Percentiles rank a stretch among this genome's conserved stretches.
Evolutionary conservation across 2,329 filamentous ascomycete species (phyloP).

Genomic region (Fusarium cyanostomum): DNA sequence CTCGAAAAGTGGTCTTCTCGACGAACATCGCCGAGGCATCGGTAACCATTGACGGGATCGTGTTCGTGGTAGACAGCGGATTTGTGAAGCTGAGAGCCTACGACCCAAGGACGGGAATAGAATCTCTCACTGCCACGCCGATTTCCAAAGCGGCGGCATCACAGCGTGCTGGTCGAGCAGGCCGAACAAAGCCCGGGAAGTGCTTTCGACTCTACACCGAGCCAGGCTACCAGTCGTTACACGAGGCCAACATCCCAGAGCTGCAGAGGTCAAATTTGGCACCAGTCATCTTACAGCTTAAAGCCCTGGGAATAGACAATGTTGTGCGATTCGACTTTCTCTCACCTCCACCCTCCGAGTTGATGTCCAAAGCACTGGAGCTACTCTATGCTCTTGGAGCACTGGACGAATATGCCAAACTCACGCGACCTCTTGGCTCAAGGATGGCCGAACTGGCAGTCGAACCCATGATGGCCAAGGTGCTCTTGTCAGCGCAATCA

Average conservation of each 20-base stretch:
- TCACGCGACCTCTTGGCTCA: constrained; percentile 86
- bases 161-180: constrained; percentile 89
- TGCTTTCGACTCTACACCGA: constrained; percentile 95
- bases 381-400: constrained; percentile 87
- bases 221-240: constrained; percentile 69
- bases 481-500: constrained; percentile 76
- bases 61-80: constrained; percentile 89
- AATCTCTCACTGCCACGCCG: constrained; percentile 82
- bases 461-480: constrained; percentile 95
- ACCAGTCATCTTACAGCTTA: constrained; percentile 87
- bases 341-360: constrained; percentile 83
- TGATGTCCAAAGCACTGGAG: constrained; percentile 87
- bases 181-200: constrained; percentile 88
- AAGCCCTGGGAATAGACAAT: constrained; percentile 95
- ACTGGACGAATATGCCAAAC: constrained; percentile 87
- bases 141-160: constrained; percentile 93
- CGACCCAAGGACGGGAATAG: constrained; percentile 85
- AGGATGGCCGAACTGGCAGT: constrained; percentile 94
- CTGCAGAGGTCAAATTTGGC: constrained; percentile 93
- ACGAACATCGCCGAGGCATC: constrained; percentile 98
- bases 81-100: constrained; percentile 92
- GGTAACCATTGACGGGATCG: constrained; percentile 91
- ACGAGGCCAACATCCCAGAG: constrained; percentile 82
- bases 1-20: constrained; percentile 88
- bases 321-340: constrained; percentile 90